Evolutionary conservation across 768 basidiomycete genomes (phyloP), one percentile per base, ranked within the genome.

Genomic region (Rhodotorula paludigena): DNA sequence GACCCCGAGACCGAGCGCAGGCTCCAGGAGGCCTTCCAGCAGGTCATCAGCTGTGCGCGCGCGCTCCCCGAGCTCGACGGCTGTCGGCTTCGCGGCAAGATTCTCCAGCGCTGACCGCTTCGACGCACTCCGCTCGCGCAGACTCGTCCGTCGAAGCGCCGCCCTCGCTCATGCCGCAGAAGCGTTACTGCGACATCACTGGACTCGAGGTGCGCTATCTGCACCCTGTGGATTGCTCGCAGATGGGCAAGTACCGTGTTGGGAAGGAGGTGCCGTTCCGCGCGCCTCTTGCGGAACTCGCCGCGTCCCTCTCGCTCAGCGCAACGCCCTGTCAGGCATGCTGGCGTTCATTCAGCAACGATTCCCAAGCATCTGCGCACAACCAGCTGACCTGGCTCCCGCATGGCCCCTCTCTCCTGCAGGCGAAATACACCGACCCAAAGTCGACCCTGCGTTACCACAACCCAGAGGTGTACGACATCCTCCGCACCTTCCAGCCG

Each of bases 381-480:
- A n/a, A n/a, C n/a, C n/a, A n/a, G n/a, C n/a, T n/a, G n/a, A n/a
- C n/a, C n/a, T n/a, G n/a, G n/a, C n/a, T n/a, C n/a, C n/a, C n/a
- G n/a, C n/a, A n/a, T n/a, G n/a, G n/a, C 4, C 10, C n/a, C 54
- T 6, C 18, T 14, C 25, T 18, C 23, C 2, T 25, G 16, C 66
- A 76, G 68, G 74, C 72, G 0, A 67, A 69, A 7, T 80, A 80
- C 70, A 77, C 77, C 18, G 79, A 80, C 65, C 79, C 80, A 15
- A 77, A 78, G 57, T 78, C 79, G 16, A 77, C 77, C 20, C 69
- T 80, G 51, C 72, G 78, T 12, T 81, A 80, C 66, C 78, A 78
- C 65, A 78, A 77, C 53, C 63, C 78, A 32, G 78, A 80, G 57
- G 74, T 81, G n/a, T 81, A 78, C 75, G 76, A 79, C 48, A 68